phyloP scores from a whole-genome alignment of 169 alveolate species.

The Plasmodium fragile region DNA sequence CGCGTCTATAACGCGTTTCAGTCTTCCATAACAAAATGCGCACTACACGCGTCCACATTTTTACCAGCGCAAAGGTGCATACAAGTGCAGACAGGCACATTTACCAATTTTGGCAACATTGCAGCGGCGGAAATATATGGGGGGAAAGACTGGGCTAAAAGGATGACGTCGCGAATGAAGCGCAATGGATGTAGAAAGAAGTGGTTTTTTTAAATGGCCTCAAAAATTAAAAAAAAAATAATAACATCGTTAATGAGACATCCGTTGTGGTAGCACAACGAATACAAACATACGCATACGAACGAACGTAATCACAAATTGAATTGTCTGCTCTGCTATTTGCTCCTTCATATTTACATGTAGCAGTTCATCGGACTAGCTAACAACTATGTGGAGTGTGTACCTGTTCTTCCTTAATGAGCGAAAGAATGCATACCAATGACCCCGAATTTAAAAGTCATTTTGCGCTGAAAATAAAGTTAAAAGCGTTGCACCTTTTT shows the following conservation, averaged over 20 bases:
- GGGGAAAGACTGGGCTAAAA: background rate
- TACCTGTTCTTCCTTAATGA: background rate
- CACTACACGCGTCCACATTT: background rate
- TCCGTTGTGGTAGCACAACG: background rate
- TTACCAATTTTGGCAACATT: background rate
- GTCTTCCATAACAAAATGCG: background rate
- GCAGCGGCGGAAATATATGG: background rate
- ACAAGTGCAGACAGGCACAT: conserved; percentile 31
- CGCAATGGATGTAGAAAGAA: background rate
- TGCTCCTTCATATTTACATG: background rate
- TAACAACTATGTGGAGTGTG: background rate
- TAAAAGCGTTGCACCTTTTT: conserved; percentile 42
- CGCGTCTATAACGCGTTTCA: background rate
- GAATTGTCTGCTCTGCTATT: background rate
- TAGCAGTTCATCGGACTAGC: background rate
- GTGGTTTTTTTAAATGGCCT: background rate
- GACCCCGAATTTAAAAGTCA: conserved; percentile 18
- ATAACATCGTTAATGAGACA: background rate
- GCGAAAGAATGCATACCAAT: conserved; percentile 16
- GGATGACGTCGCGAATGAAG: background rate
- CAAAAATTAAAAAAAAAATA: background rate
- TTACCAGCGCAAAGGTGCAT: conserved; percentile 18
- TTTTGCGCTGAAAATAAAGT: conserved; percentile 50
- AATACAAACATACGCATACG: background rate
- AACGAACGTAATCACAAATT: background rate